Percentiles rank a stretch among this genome's conserved stretches.
phyloP scores from a whole-genome alignment of 345 rosid species.

The Gossypium rotundifolium region DNA sequence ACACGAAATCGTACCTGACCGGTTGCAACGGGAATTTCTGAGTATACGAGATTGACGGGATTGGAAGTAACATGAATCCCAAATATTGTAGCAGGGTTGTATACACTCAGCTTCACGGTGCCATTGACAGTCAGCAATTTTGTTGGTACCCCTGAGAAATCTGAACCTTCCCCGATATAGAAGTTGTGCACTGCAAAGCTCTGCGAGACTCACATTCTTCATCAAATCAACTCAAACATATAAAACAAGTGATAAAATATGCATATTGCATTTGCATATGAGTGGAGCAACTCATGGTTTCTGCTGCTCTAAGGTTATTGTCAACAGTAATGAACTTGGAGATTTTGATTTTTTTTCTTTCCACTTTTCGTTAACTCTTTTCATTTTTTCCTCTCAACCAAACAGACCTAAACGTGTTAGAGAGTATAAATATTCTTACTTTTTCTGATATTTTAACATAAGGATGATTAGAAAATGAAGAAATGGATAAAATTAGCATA shows the following conservation, averaged over 20 bases:
- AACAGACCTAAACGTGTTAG: too few species aligned
- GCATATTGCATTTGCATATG: background rate
- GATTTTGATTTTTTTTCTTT: too few species aligned
- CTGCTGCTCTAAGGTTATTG: too few species aligned
- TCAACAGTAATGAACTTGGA: too few species aligned
- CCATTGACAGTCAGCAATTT: slow-evolving; percentile 66
- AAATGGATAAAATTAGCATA: slow-evolving; percentile 6
- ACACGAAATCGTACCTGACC: slow-evolving; percentile 43
- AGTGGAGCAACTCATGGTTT: too few species aligned
- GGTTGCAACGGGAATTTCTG: slow-evolving; percentile 48
- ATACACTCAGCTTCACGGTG: slow-evolving; percentile 46
- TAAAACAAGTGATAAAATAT: background rate
- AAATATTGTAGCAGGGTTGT: slow-evolving; percentile 71
- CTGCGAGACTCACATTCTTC: slow-evolving; percentile 31
- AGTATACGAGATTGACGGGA: slow-evolving; percentile 52
- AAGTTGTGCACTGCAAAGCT: slow-evolving; percentile 54
- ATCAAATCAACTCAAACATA: background rate
- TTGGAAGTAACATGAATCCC: slow-evolving; percentile 74
- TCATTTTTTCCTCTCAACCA: too few species aligned
- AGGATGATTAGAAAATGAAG: background rate
- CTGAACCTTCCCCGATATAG: slow-evolving; percentile 65
- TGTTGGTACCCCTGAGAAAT: slow-evolving; percentile 66
- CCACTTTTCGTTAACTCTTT: too few species aligned
- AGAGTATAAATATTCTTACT: too few species aligned
- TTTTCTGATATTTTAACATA: too few species aligned